These are phyloP conservation scores for Fraxinus xanthoxyloides DNA, from an alignment of 305 asterid genomes.

Conservation along the genomic window DNA sequence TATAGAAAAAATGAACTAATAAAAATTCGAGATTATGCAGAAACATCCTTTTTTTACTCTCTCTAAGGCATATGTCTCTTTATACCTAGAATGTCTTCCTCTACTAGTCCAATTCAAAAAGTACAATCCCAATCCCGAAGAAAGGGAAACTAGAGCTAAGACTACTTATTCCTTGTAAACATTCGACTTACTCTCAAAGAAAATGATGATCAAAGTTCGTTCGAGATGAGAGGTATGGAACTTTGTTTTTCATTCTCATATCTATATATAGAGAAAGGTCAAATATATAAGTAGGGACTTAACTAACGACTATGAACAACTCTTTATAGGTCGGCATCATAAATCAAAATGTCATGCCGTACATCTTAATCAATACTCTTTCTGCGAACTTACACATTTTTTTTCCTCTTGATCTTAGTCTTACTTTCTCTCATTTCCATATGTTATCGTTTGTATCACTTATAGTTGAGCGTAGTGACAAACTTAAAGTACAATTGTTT, in stretches of 20 bases:
- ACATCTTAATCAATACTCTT: neutral
- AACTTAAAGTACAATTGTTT: neutral
- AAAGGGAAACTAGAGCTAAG: neutral
- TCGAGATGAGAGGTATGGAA: neutral
- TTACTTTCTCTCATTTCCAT: neutral
- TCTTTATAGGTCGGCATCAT: neutral
- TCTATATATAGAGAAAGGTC: neutral
- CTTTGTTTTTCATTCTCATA: neutral
- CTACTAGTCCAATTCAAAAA: neutral
- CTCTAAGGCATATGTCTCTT: neutral
- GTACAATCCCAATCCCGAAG: neutral
- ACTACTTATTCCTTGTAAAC: neutral
- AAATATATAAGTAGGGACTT: neutral
- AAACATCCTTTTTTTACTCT: neutral
- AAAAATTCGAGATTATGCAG: no score
- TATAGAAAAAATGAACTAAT: neutral
- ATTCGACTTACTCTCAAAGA: neutral
- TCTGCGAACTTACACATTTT: no score
- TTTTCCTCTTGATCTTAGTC: neutral
- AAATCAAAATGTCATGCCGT: neutral
- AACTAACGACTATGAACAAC: neutral
- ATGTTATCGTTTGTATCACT: neutral
- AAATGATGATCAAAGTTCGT: neutral
- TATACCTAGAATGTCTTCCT: neutral
- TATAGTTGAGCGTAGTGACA: neutral